Percentiles rank a stretch among this genome's conserved stretches.
These are phyloP conservation scores for Wallacemonas collosoma DNA, from an alignment of 208 protist genomes.

Conservation along the genomic window DNA sequence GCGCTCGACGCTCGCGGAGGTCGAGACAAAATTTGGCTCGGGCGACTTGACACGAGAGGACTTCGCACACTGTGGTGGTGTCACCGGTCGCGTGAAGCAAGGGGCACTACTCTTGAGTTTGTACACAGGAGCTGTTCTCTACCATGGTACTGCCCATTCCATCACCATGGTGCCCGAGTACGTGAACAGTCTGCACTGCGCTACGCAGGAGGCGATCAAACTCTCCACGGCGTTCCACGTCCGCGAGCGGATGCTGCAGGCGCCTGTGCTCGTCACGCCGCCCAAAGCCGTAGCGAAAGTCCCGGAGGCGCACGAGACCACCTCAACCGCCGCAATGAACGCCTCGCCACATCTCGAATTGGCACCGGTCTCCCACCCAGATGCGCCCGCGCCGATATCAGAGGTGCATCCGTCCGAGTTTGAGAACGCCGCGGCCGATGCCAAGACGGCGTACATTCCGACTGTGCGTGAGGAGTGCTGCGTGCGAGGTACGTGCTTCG, in stretches of 20 bases:
- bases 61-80: not conserved
- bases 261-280: conserved; percentile 22
- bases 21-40: conserved; percentile 14
- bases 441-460: not conserved
- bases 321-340: not conserved
- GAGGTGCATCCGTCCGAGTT: conserved; percentile 8
- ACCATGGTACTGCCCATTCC: conserved; percentile 55
- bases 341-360: not conserved
- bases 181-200: conserved; percentile 52
- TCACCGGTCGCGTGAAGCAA: conserved; percentile 2
- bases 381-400: not conserved
- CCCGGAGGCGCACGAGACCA: not conserved
- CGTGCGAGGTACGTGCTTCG: conserved; percentile 80
- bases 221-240: conserved; percentile 35
- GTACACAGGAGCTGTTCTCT: conserved; percentile 82
- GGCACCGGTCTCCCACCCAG: not conserved
- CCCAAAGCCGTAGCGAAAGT: not conserved
- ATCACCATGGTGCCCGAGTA: conserved; percentile 62
- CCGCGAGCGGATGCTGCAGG: conserved; percentile 24
- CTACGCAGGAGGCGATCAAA: conserved; percentile 55
- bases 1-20: conserved; percentile 13
- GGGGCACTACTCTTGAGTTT: conserved; percentile 81
- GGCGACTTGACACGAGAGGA: not conserved
- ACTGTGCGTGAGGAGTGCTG: conserved; percentile 26
- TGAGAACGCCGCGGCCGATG: not conserved